Conservation (phyloP, 1,284 basidiomycete species). For the Marasmius oreades region DNA sequence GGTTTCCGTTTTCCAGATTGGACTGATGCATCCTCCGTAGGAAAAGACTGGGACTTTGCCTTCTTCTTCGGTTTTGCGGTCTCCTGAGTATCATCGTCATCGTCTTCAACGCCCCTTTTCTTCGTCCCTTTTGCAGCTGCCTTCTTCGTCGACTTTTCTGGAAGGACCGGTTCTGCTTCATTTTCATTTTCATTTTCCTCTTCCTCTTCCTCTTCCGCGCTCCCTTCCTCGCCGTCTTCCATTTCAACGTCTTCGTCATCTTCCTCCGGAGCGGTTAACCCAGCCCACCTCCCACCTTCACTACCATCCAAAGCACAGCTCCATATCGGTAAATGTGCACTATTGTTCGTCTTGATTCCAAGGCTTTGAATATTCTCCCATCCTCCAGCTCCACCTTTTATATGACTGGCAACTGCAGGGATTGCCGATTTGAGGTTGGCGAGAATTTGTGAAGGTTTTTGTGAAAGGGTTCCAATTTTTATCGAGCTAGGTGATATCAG, state of each 20-base stretch:
- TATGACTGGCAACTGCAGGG: slow-evolving; percentile 68
- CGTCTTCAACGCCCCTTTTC: slow-evolving; percentile 14
- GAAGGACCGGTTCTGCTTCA: slow-evolving; percentile 25
- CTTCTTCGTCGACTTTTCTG: slow-evolving; percentile 20
- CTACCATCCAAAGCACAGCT: slow-evolving; percentile 64
- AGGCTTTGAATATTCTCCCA: slow-evolving; percentile 93
- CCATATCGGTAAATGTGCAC: slow-evolving; percentile 90
- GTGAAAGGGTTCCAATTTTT: slow-evolving; percentile 78
- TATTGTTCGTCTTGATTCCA: slow-evolving; percentile 88
- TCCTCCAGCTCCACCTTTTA: slow-evolving; percentile 56
- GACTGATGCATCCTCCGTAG: neutral
- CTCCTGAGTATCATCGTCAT: slow-evolving; percentile 17
- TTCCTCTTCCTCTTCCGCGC: slow-evolving; percentile 27
- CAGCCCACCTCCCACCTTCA: slow-evolving; percentile 62
- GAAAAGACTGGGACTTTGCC: slow-evolving; percentile 23
- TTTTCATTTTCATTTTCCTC: slow-evolving; percentile 29
- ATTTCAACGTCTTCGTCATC: slow-evolving; percentile 26
- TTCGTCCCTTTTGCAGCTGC: slow-evolving; percentile 25
- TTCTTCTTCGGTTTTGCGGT: slow-evolving; percentile 32
- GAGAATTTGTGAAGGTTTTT: slow-evolving; percentile 70
- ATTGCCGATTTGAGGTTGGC: slow-evolving; percentile 80
- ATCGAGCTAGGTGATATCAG: slow-evolving; percentile 55
- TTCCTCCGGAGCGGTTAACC: slow-evolving; percentile 36
- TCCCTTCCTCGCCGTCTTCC: slow-evolving; percentile 30
- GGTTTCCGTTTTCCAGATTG: slow-evolving; percentile 21